phyloP scores from a whole-genome alignment of 768 basidiomycete genomes.

The Boletus pseudopeckii region DNA sequence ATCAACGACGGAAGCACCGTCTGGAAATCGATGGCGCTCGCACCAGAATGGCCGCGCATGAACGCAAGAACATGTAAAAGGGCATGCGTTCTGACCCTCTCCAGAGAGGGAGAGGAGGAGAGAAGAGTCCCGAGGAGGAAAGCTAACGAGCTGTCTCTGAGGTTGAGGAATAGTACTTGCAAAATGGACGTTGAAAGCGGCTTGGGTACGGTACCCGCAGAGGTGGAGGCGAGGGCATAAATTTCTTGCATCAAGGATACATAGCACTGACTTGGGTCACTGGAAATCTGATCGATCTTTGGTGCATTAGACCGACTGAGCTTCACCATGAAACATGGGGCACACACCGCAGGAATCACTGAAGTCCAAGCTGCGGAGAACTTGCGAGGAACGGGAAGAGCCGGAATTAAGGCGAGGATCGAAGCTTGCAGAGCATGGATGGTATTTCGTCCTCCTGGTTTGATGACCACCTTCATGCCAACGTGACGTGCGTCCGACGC shows the following conservation, averaged over 20 bases:
- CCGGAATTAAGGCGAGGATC: conserved; percentile 48
- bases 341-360: conserved; percentile 34
- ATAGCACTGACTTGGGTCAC: conserved; percentile 39
- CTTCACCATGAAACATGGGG: not conserved
- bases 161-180: conserved; percentile 58
- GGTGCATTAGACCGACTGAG: conserved; percentile 4
- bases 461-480: conserved; percentile 48
- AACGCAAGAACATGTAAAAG: conserved; percentile 79
- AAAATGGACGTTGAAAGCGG: conserved; percentile 55
- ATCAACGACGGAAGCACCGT: conserved; percentile 70
- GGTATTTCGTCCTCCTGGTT: conserved; percentile 59
- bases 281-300: conserved; percentile 13
- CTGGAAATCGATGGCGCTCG: conserved; percentile 71
- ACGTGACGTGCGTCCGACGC: conserved; percentile 43
- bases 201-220: conserved; percentile 39
- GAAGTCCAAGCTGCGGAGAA: conserved; percentile 47
- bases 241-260: conserved; percentile 58
- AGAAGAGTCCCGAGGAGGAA: conserved; percentile 79
- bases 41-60: conserved; percentile 63
- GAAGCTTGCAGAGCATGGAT: conserved; percentile 55
- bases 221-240: conserved; percentile 65
- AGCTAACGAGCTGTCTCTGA: conserved; percentile 67
- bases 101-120: conserved; percentile 31
- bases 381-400: conserved; percentile 44
- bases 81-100: conserved; percentile 48